These are phyloP conservation scores for Candida maris DNA, from an alignment of 805 yeast species.

Conservation along the genomic window DNA sequence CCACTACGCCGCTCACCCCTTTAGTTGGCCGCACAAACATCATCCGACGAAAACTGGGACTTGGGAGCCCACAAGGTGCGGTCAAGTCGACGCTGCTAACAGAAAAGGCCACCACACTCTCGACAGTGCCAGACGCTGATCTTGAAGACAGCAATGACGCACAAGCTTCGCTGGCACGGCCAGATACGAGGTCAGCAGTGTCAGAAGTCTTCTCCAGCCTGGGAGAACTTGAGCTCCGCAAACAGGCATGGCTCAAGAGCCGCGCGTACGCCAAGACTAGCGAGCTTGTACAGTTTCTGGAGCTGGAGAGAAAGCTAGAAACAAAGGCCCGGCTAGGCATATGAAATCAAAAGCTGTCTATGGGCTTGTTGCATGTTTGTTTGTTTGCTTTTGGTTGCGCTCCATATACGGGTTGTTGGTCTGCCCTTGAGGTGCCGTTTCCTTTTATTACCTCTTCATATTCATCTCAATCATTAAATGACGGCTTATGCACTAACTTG, in stretches of 20 bases:
- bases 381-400: no score
- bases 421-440: no score
- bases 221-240: slow-evolving; percentile 7
- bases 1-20: slow-evolving; percentile 33
- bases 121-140: background rate
- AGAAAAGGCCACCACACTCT: slow-evolving; percentile 1
- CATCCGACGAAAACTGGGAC: slow-evolving; percentile 22
- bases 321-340: background rate
- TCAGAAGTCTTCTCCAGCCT: background rate
- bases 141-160: background rate
- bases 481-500: no score
- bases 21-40: slow-evolving; percentile 23
- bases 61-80: background rate
- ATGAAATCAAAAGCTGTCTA: no score
- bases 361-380: no score
- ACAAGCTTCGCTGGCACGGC: background rate
- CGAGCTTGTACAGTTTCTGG: slow-evolving; percentile 18
- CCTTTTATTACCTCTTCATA: no score
- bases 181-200: background rate
- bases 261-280: slow-evolving; percentile 10
- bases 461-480: no score
- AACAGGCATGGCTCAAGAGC: slow-evolving; percentile 19
- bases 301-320: slow-evolving; percentile 20
- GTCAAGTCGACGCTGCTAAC: slow-evolving; percentile 1
- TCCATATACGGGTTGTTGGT: no score